Evolutionary conservation across 176 grass and related monocot species (phyloP).

Genomic region (Neostapfia colusana): DNA sequence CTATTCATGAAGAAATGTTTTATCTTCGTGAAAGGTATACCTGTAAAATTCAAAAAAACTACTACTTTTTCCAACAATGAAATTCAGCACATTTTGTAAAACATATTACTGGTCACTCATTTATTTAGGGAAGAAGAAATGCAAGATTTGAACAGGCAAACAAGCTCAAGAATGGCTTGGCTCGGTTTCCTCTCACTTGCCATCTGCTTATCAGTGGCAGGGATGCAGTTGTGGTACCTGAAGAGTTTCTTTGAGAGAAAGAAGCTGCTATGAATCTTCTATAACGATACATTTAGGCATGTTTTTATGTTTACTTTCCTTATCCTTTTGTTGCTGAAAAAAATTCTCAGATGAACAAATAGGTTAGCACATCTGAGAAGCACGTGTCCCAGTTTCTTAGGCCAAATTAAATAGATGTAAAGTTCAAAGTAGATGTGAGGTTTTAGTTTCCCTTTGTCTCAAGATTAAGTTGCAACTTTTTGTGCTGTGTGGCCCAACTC

Average conservation of each 20-base stretch:
- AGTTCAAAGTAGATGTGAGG: background rate
- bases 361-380: slow-evolving; percentile 17
- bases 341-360: background rate
- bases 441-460: background rate
- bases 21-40: slow-evolving; percentile 64
- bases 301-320: background rate
- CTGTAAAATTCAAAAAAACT: background rate
- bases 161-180: slow-evolving; percentile 68
- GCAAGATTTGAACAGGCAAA: slow-evolving; percentile 83
- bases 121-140: slow-evolving; percentile 77
- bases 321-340: background rate
- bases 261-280: slow-evolving; percentile 56
- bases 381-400: background rate
- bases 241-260: slow-evolving; percentile 87
- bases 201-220: slow-evolving; percentile 67
- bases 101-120: background rate
- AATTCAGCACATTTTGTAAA: background rate
- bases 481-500: background rate
- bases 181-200: slow-evolving; percentile 68
- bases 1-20: slow-evolving; percentile 73
- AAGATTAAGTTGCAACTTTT: background rate
- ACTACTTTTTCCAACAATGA: background rate
- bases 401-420: slow-evolving; percentile 8
- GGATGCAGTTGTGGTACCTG: slow-evolving; percentile 75
- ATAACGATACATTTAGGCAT: background rate